phyloP scores from a whole-genome alignment of 164 flowering plant genomes.

The Magnolia sinica region DNA sequence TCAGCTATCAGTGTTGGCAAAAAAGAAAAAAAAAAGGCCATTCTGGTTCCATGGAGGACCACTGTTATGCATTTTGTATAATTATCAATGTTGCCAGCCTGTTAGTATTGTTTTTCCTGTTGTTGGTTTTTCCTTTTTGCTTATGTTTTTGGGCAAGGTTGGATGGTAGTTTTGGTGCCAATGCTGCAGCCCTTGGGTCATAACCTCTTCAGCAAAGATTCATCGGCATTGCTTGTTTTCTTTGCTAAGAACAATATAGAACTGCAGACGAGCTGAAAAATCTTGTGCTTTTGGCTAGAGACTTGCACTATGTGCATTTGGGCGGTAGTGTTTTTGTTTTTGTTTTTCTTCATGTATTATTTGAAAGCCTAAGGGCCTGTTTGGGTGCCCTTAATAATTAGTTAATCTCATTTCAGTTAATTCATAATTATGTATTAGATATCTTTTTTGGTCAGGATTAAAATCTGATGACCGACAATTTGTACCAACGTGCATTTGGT shows the following conservation, averaged over 20 bases:
- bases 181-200: neutral
- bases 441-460: too few relatives aligned
- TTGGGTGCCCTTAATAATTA: neutral
- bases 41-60: neutral
- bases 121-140: neutral
- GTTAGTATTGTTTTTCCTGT: neutral
- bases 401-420: too few relatives aligned
- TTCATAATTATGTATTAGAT: too few relatives aligned
- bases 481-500: too few relatives aligned
- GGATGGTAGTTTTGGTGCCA: neutral
- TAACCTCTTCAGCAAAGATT: neutral
- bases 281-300: neutral
- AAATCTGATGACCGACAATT: too few relatives aligned
- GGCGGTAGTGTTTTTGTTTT: neutral
- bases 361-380: neutral
- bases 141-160: neutral
- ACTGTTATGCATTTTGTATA: conserved; percentile 4
- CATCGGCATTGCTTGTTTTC: neutral
- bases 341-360: neutral
- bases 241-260: neutral
- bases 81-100: neutral
- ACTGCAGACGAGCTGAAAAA: neutral
- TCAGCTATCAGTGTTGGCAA: neutral
- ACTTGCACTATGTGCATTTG: neutral
- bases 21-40: neutral